Evolutionary conservation across 2,329 filamentous ascomycete species (phyloP), one percentile per base, ranked within the genome.

Genomic region (Colletotrichum sp.): DNA sequence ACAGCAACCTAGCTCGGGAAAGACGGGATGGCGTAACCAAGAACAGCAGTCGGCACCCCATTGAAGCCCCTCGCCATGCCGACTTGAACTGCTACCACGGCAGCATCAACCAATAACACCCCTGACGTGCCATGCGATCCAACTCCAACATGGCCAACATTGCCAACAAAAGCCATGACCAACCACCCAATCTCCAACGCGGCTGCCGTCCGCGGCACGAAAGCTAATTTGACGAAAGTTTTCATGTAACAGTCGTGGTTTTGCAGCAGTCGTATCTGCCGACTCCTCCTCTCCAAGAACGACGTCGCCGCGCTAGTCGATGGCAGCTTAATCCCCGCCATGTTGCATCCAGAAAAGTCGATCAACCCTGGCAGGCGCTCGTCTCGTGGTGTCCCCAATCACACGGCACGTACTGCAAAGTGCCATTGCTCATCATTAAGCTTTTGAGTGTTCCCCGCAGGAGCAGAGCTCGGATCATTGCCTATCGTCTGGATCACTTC

Each of bases 171-270:
- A 60, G 43, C 21, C 58, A 18, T 15, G 36, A 2, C 18, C n/a
- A 28, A 32, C n/a, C n/a, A 24, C 32, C 26, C 26, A 38, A 15
- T 38, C 4, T 15, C 26, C 15, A n/a, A 32, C 28, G 43, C 63
- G n/a, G 58, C 58, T 76, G 64, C 43, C 30, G 30, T 60, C 57
- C 57, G 15, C 24, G 13, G 32, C 21, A 26, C 16, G 26, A 64
- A 76, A 73, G 36, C 28, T 74, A 52, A 65, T 52, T 30, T 21
- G 16, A 60, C 21, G 48, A 76, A 64, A 21, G 71, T 76, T 76
- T 52, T 32, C 43, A 26, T 76, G 74, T 65, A 69, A 76, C 74
- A 38, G 28, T 66, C 43, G 58, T 26, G 64, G 74, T 76, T 76
- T 76, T 73, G 64, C 34, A 61, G 74, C 6, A 65, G 57, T 55